Conservation (phyloP, 805 yeast genomes). For the Kodamaea jinghongensis region DNA sequence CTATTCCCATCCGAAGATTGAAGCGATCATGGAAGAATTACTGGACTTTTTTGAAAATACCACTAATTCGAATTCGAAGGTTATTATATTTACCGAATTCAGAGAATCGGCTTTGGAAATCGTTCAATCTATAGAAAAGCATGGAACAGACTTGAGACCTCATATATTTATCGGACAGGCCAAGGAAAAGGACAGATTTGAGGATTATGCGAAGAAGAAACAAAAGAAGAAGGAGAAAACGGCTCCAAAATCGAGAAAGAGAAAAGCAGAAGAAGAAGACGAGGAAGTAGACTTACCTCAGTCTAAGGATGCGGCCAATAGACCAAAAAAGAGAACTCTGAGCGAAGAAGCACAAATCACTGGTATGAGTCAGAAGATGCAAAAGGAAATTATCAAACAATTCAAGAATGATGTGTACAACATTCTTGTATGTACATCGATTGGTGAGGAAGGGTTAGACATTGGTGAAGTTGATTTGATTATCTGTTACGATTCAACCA, state of each 20-base stretch:
- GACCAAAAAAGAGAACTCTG: conserved; percentile 39
- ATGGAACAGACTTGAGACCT: conserved; percentile 44
- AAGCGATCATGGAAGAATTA: conserved; percentile 55
- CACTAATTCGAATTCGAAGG: conserved; percentile 54
- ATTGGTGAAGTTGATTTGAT: conserved; percentile 97
- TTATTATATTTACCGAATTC: conserved; percentile 82
- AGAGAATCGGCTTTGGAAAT: conserved; percentile 91
- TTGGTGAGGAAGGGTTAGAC: conserved; percentile 98
- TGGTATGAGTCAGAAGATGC: conserved; percentile 91
- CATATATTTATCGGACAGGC: conserved; percentile 94
- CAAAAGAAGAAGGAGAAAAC: conserved; percentile 28
- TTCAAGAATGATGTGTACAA: conserved; percentile 75
- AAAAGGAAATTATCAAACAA: conserved; percentile 69
- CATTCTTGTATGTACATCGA: conserved; percentile 89
- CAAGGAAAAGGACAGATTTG: conserved; percentile 66
- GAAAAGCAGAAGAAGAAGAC: conserved; percentile 22
- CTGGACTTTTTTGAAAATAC: conserved; percentile 47
- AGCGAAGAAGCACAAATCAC: conserved; percentile 73
- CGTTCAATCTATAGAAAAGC: conserved; percentile 57
- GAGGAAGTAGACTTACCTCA: too few relatives aligned
- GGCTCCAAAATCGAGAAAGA: conserved; percentile 36
- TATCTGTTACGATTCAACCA: conserved; percentile 87
- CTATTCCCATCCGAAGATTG: conserved; percentile 73
- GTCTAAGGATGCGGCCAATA: too few relatives aligned
- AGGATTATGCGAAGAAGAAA: conserved; percentile 49